Evolutionary conservation across 2,329 filamentous ascomycete genomes (phyloP), one percentile per base, ranked within the genome.

Genomic region (Aureobasidium sp.): DNA sequence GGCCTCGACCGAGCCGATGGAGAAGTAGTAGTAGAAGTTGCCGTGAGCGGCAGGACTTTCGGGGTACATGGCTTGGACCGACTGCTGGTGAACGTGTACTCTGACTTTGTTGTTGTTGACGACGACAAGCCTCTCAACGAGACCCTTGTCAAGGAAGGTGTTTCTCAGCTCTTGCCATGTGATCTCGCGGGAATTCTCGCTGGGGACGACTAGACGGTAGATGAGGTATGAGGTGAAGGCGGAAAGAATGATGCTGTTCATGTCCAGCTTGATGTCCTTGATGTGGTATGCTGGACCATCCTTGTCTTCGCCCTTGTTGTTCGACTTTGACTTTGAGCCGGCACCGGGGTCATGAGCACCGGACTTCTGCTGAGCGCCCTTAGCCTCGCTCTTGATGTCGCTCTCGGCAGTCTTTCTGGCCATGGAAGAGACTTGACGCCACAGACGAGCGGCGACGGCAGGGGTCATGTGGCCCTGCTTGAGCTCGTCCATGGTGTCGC

Each of bases 91-190:
- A 53, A 94, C 80, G 67, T 90, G 84, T 36, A 97, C 90, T 61
- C 88, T 85, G 49, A 97, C 94, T 65, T 84, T 84, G 69, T 85
- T 86, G 66, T 87, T 84, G 68, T 91, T 86, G 57, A 96, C 83
- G 37, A 96, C 87, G 20, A 87, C 87, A 68, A 99, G 82, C 79
- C 92, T 97, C 77, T 97, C 90, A 22, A 99, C 92, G 27, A 99
- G 82, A 8, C 94, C 94, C 80, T 96, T 97, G 77, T 97, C 91
- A 64, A 99, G 81, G 81, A 96, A 97, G 36, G 91, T 94, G 68
- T 86, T 92, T 66, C 90, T 83, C 77, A 99, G 90, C 77, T 99
- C 94, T 77, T 99, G 92, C 90, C 91, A 99, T 61, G 94, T 97
- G 63, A 99, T 97, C 72, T 99, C 93, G 70, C 86, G 81, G 61